Percentiles rank a stretch among this genome's conserved stretches.
phyloP scores from a whole-genome alignment of 2,329 filamentous ascomycete genomes.

The Ophiostoma australiae region DNA sequence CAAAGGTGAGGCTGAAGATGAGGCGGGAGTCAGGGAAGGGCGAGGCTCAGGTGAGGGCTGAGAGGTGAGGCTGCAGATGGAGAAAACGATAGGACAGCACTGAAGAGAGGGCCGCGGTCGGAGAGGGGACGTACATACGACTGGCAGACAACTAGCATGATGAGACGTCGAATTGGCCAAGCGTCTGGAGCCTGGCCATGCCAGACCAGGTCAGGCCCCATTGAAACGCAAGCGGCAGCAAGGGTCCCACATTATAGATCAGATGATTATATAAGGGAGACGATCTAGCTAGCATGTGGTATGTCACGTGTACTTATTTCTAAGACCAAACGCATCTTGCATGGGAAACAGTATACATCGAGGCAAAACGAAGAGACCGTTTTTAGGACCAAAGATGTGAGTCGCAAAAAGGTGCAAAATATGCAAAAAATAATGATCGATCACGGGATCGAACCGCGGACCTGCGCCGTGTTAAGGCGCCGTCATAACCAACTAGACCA shows the following conservation, averaged over 20 bases:
- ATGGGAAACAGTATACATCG: neutral
- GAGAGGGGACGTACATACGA: neutral
- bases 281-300: neutral
- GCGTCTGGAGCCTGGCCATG: neutral
- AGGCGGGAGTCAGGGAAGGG: neutral
- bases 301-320: neutral
- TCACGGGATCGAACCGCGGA: constrained; percentile 23
- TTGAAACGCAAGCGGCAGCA: neutral
- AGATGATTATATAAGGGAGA: neutral
- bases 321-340: neutral
- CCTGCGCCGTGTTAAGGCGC: constrained; percentile 24
- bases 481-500: constrained; percentile 25
- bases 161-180: constrained; percentile 4
- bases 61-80: neutral
- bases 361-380: too few relatives aligned
- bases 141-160: neutral
- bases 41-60: neutral
- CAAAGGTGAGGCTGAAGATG: neutral
- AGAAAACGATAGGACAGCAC: neutral
- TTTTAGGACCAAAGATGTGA: neutral
- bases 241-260: neutral
- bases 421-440: constrained; percentile 14
- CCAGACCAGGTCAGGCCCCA: neutral
- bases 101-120: neutral
- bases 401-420: neutral